Conservation (phyloP, 305 asterid species). For the Fraxinus sp. region DNA sequence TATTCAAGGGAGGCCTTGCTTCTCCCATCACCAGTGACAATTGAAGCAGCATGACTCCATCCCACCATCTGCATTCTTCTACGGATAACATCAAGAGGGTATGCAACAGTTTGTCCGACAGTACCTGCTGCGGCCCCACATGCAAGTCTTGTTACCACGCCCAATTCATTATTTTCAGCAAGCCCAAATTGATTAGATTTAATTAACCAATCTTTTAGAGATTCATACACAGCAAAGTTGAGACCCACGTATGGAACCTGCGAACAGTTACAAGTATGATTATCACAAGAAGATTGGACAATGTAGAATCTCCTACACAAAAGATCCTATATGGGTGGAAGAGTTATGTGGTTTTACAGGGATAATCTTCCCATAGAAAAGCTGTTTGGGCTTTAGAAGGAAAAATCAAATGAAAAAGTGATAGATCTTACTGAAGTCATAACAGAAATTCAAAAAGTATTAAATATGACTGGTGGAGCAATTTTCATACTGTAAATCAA, state of each 20-base stretch:
- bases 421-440: neutral
- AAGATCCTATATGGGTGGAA: neutral
- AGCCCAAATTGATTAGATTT: constrained; percentile 62
- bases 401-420: neutral
- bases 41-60: constrained; percentile 79
- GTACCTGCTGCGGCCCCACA: constrained; percentile 97
- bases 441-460: neutral
- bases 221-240: constrained; percentile 90
- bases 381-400: neutral
- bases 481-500: neutral
- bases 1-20: constrained; percentile 64
- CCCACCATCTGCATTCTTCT: constrained; percentile 99
- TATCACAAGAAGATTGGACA: constrained; percentile 17
- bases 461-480: neutral
- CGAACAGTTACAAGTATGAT: constrained; percentile 23
- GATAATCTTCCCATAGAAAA: constrained; percentile 4
- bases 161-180: constrained; percentile 68
- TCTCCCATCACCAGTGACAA: constrained; percentile 74
- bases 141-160: constrained; percentile 76
- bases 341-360: neutral
- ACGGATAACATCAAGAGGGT: constrained; percentile 93
- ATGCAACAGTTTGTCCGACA: constrained; percentile 89
- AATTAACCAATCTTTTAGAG: constrained; percentile 81
- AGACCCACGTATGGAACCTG: constrained; percentile 95
- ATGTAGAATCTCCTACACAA: neutral